phyloP scores from a whole-genome alignment of 1,284 basidiomycete genomes.

The Tilletia indica region DNA sequence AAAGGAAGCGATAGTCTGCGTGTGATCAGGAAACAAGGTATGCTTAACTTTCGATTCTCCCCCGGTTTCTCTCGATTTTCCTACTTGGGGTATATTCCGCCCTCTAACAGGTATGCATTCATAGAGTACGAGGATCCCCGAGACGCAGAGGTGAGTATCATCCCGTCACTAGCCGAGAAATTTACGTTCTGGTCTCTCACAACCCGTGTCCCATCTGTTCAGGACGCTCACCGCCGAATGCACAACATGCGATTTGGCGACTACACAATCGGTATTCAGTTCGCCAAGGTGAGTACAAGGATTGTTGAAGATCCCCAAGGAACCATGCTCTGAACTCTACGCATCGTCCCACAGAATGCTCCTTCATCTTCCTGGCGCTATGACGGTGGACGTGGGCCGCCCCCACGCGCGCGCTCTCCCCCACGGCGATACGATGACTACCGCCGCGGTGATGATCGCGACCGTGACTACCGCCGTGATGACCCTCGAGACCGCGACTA shows the following conservation, averaged over 20 bases:
- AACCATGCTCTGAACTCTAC: not conserved
- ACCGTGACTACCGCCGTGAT: conserved; percentile 23
- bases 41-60: conserved; percentile 12
- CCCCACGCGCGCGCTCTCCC: conserved; percentile 30
- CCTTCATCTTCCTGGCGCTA: conserved; percentile 43
- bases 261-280: conserved; percentile 43
- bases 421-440: conserved; percentile 29
- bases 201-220: not conserved
- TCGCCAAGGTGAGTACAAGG: conserved; percentile 34
- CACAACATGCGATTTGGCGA: conserved; percentile 47
- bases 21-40: not conserved
- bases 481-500: not conserved
- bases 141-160: conserved; percentile 35
- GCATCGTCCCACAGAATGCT: conserved; percentile 25
- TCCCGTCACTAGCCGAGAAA: not conserved
- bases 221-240: conserved; percentile 44
- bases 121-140: conserved; percentile 48
- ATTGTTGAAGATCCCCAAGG: not conserved
- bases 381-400: conserved; percentile 31
- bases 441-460: conserved; percentile 22
- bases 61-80: not conserved
- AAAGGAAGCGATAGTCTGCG: not conserved
- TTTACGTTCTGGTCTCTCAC: not conserved
- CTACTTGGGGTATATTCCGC: not conserved
- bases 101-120: conserved; percentile 36